A percentile compares a stretch with the other conserved stretches of the same genome.
These are phyloP conservation scores for Candida khao-thaluensis DNA, from an alignment of 805 yeast genomes.

Conservation along the genomic window DNA sequence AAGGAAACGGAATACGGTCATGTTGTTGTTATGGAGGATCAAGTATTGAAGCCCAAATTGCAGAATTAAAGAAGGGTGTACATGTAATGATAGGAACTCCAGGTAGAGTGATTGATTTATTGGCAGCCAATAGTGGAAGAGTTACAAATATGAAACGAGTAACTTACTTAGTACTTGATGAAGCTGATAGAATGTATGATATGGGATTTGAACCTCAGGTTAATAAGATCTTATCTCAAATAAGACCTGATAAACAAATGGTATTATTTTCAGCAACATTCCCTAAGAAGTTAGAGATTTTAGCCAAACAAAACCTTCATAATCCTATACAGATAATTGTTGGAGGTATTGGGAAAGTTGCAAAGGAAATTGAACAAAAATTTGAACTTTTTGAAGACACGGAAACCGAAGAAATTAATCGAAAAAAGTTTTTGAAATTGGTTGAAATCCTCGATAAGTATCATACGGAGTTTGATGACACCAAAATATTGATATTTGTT, in stretches of 20 bases:
- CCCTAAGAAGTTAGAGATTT: slow-evolving; percentile 71
- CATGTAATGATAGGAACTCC: slow-evolving; percentile 92
- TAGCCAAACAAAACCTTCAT: slow-evolving; percentile 64
- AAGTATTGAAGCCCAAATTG: slow-evolving; percentile 76
- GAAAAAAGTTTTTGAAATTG: slow-evolving; percentile 52
- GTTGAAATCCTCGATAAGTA: slow-evolving; percentile 54
- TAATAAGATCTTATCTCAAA: slow-evolving; percentile 67
- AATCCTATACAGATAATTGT: slow-evolving; percentile 75
- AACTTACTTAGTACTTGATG: slow-evolving; percentile 87
- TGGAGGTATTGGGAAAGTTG: slow-evolving; percentile 79
- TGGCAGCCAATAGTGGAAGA: slow-evolving; percentile 80
- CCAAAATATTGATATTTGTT: slow-evolving; percentile 75
- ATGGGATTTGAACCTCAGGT: slow-evolving; percentile 97
- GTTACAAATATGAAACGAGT: slow-evolving; percentile 65
- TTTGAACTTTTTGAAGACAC: slow-evolving; percentile 57
- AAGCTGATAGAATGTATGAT: slow-evolving; percentile 96
- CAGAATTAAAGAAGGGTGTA: slow-evolving; percentile 71
- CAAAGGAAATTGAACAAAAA: slow-evolving; percentile 72
- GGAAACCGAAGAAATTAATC: slow-evolving; percentile 37
- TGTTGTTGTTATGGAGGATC: slow-evolving; percentile 93
- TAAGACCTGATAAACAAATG: slow-evolving; percentile 85
- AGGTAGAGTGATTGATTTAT: slow-evolving; percentile 85
- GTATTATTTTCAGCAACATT: slow-evolving; percentile 94
- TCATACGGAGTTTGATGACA: slow-evolving; percentile 26
- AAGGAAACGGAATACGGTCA: slow-evolving; percentile 44